Evolutionary conservation across 2,329 filamentous ascomycete genomes (phyloP).

Genomic region (Tympanopsis confertula): DNA sequence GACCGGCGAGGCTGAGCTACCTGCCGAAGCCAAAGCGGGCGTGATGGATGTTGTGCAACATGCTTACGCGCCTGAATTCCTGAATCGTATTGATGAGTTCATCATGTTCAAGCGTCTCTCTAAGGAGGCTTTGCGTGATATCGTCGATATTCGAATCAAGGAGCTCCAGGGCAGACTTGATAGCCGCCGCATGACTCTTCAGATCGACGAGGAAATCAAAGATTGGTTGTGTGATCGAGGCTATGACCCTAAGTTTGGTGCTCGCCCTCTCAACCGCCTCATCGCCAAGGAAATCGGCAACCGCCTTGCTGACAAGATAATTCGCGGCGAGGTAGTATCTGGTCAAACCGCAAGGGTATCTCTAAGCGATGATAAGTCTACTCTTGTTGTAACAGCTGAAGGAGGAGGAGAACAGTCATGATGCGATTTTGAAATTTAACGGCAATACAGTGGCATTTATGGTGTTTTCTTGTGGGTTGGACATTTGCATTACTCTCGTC

Average conservation of each 20-base stretch:
- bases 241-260: slow-evolving; percentile 85
- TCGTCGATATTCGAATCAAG: slow-evolving; percentile 79
- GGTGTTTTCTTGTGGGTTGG: too few relatives aligned
- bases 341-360: slow-evolving; percentile 64
- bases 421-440: too few relatives aligned
- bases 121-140: slow-evolving; percentile 68
- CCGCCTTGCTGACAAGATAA: slow-evolving; percentile 80
- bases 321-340: slow-evolving; percentile 66
- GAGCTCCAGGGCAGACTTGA: slow-evolving; percentile 77
- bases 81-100: slow-evolving; percentile 93
- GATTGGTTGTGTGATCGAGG: slow-evolving; percentile 81
- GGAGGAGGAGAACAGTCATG: too few relatives aligned
- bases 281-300: slow-evolving; percentile 88
- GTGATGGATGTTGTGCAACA: slow-evolving; percentile 80
- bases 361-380: slow-evolving; percentile 50
- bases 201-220: slow-evolving; percentile 61
- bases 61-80: slow-evolving; percentile 78
- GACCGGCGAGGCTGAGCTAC: slow-evolving; percentile 55
- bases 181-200: slow-evolving; percentile 70
- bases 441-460: too few relatives aligned
- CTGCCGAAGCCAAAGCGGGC: slow-evolving; percentile 59
- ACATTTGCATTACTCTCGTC: too few relatives aligned
- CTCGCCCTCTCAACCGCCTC: slow-evolving; percentile 77
- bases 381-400: slow-evolving; percentile 33
- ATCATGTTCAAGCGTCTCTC: slow-evolving; percentile 89